Base-by-base conservation (phyloP, 2,329 filamentous ascomycete genomes). In the Epichloe sp. region DNA sequence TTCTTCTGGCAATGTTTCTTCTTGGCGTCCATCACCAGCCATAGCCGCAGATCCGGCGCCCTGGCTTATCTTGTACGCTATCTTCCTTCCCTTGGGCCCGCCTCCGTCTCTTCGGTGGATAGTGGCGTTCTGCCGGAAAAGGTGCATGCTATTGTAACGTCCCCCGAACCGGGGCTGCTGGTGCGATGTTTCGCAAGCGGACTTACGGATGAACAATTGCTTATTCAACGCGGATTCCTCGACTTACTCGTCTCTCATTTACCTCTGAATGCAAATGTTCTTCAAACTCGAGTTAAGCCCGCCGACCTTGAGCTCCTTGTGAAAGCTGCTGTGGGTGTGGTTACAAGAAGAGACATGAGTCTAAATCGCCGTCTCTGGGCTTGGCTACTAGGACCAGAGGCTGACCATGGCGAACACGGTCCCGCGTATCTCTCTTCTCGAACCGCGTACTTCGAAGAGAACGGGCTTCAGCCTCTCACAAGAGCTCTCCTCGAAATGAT, bases 1-100 rank as follows among this genome's bases (percentile, higher is more conserved):
- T 96, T 93, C 66, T 98, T 97, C 65, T 98, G 93, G 93, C 93
- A 98, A 69, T 96, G 89, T 65, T 85, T 98, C 63, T 97, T 98
- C 61, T 72, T 98, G 17, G 88, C 91, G 10, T 85, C 88, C 17
- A 93, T 98, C 54, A 96, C 93, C 1, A 91, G 90, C 60, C 79
- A 88, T 42, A 89, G 83, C 54, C 79, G 91, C 54, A 82, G 93
- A 51, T 82, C 87, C 56, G 93, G 93, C 26, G 89, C 89, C 40
- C 73, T 98, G 53, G 89, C 90, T 35, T 98, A 94, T 65, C 73
- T 98, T 41, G 75, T 80, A 47, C 83, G 89, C 52, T 82, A 81
- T 60, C 71, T 98, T 34, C 93, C 94, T 14, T 51, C 56, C 6
- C 55, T 70, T 26, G 63, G 61, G 3, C 49, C 59, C 4, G 36